Percentiles rank a stretch among this genome's conserved stretches.
Conservation (phyloP, 2,329 filamentous ascomycete species). For the Aspergillus viridinutans region DNA sequence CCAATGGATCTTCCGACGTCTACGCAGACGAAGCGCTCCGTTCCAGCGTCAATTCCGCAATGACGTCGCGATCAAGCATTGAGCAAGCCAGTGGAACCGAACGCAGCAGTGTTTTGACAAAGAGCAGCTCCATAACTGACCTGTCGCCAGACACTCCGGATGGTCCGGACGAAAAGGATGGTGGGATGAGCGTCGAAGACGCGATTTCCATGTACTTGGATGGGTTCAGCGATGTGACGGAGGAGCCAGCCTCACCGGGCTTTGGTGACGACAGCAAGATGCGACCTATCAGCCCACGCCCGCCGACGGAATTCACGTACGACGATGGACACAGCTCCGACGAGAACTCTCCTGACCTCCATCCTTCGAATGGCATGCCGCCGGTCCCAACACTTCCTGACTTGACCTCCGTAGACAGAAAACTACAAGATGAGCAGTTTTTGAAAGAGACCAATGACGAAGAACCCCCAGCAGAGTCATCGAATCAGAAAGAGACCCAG, state of each 20-base stretch:
- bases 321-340: slow-evolving; percentile 22
- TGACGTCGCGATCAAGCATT: slow-evolving; percentile 58
- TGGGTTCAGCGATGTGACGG: slow-evolving; percentile 49
- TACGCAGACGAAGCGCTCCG: slow-evolving; percentile 39
- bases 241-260: slow-evolving; percentile 32
- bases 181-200: slow-evolving; percentile 56
- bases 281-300: slow-evolving; percentile 24
- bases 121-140: slow-evolving; percentile 70
- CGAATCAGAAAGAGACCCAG: slow-evolving; percentile 1
- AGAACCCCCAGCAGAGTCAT: not conserved
- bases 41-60: slow-evolving; percentile 56
- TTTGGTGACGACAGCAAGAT: slow-evolving; percentile 30
- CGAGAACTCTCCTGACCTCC: slow-evolving; percentile 16
- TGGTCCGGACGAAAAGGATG: slow-evolving; percentile 56
- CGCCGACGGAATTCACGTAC: slow-evolving; percentile 23
- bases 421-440: slow-evolving; percentile 9
- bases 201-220: slow-evolving; percentile 58
- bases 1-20: slow-evolving; percentile 27
- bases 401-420: slow-evolving; percentile 8
- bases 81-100: slow-evolving; percentile 64
- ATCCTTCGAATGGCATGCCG: slow-evolving; percentile 18
- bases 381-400: slow-evolving; percentile 17
- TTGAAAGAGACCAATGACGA: slow-evolving; percentile 8
- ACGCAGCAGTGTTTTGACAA: slow-evolving; percentile 75
- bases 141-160: slow-evolving; percentile 56